Evolutionary conservation across 2,329 filamentous ascomycete species (phyloP).

Genomic region (Fusarium napiforme): DNA sequence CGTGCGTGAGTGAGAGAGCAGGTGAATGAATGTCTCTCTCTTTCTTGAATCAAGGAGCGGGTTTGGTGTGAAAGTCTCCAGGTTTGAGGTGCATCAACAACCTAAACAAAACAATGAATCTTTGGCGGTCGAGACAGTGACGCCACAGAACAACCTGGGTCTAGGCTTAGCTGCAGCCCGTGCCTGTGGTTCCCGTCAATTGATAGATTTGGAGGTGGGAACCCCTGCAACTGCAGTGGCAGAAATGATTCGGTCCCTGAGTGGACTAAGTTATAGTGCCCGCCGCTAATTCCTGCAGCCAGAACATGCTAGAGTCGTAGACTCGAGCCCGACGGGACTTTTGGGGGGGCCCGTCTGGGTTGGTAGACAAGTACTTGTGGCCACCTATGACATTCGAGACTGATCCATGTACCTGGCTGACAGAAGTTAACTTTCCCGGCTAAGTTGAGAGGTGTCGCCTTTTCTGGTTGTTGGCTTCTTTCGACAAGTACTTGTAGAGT

Average conservation of each 20-base stretch:
- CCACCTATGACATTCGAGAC: not conserved
- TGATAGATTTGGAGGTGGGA: not conserved
- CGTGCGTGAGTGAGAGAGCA: not conserved
- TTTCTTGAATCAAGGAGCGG: not conserved
- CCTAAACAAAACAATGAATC: not conserved
- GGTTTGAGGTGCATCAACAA: not conserved
- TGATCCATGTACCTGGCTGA: slow-evolving; percentile 28
- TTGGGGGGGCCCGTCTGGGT: not conserved
- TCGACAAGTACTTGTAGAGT: slow-evolving; percentile 26
- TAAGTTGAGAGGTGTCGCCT: slow-evolving; percentile 17
- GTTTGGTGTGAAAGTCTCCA: not conserved
- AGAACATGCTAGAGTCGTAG: not conserved
- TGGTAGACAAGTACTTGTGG: slow-evolving; percentile 35
- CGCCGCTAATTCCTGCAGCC: slow-evolving; percentile 33
- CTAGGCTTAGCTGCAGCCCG: not conserved
- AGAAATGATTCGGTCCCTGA: slow-evolving; percentile 12
- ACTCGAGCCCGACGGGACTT: not conserved
- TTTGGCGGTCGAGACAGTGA: slow-evolving; percentile 12
- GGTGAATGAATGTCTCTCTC: not conserved
- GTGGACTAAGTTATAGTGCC: slow-evolving; percentile 33
- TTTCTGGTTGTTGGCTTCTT: slow-evolving; percentile 32
- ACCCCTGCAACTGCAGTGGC: not conserved
- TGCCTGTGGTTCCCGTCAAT: not conserved
- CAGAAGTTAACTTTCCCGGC: slow-evolving; percentile 30
- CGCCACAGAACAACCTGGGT: slow-evolving; percentile 18